Evolutionary conservation across 2,329 filamentous ascomycete species (phyloP).

Genomic region (Pseudogymnoascus sp.): DNA sequence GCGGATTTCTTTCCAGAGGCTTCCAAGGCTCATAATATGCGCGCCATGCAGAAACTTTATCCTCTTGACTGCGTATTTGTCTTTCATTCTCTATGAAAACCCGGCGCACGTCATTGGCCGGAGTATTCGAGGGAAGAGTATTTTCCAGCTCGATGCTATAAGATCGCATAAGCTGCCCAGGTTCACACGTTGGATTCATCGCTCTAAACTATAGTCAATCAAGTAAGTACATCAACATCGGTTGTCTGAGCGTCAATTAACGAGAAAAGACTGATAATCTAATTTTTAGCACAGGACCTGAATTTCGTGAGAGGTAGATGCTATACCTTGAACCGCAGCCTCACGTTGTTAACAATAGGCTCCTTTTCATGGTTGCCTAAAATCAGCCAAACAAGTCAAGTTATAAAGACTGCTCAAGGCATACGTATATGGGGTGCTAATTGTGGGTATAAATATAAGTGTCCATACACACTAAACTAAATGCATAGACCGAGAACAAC

Average conservation of each 20-base stretch:
- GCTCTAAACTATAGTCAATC: not conserved
- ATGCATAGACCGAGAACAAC: not conserved
- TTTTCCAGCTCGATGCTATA: not conserved
- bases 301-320: not conserved
- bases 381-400: not conserved
- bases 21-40: conserved; percentile 15
- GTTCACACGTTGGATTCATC: not conserved
- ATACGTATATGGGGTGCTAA: no score
- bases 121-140: not conserved
- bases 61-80: not conserved
- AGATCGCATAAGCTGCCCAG: not conserved
- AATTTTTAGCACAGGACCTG: not conserved
- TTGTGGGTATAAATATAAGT: not conserved
- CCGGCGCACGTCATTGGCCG: not conserved
- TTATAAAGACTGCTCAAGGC: no score
- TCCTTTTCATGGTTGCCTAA: not conserved
- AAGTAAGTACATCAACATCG: not conserved
- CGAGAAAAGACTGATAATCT: not conserved
- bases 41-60: conserved; percentile 10
- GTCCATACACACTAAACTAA: not conserved
- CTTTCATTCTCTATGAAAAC: not conserved
- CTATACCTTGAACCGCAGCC: not conserved
- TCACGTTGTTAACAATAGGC: not conserved
- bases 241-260: not conserved
- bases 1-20: not conserved